Evolutionary conservation across 2,329 filamentous ascomycete species (phyloP).

Genomic region (Fusarium liriodendri): DNA sequence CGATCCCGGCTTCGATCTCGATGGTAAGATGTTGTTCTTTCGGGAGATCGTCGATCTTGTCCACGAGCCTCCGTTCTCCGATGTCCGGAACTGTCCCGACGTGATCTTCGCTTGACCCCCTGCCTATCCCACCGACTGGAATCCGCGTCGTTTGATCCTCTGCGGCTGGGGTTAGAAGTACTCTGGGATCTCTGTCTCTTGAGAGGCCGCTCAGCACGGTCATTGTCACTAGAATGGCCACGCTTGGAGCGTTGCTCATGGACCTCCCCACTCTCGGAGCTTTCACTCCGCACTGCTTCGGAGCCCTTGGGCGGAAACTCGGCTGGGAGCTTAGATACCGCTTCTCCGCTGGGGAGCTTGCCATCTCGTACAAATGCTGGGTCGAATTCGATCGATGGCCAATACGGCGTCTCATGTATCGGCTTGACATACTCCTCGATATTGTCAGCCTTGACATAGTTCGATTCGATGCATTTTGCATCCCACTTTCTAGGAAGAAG

Average conservation of each 20-base stretch:
- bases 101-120: conserved; percentile 16
- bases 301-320: conserved; percentile 10
- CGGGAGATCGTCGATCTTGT: conserved; percentile 26
- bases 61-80: conserved; percentile 17
- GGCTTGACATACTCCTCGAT: conserved; percentile 55
- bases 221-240: conserved; percentile 20
- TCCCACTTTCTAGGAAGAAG: conserved; percentile 59
- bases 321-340: conserved; percentile 28
- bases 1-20: conserved; percentile 25
- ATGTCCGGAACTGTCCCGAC: conserved; percentile 25
- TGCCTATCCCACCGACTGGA: conserved; percentile 15
- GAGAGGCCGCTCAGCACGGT: conserved; percentile 23
- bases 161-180: conserved; percentile 8
- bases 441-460: conserved; percentile 57
- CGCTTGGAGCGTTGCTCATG: conserved; percentile 28
- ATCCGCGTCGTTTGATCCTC: conserved; percentile 12
- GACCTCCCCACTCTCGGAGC: conserved; percentile 33
- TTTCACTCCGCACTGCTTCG: conserved; percentile 19
- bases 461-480: conserved; percentile 56
- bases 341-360: conserved; percentile 37
- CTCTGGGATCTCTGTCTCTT: conserved; percentile 38
- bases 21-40: conserved; percentile 14
- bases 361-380: conserved; percentile 53
- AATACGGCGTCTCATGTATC: conserved; percentile 55
- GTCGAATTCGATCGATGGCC: conserved; percentile 55